Base-by-base conservation (phyloP, 345 rosid species). In the Jatropha curcas region DNA sequence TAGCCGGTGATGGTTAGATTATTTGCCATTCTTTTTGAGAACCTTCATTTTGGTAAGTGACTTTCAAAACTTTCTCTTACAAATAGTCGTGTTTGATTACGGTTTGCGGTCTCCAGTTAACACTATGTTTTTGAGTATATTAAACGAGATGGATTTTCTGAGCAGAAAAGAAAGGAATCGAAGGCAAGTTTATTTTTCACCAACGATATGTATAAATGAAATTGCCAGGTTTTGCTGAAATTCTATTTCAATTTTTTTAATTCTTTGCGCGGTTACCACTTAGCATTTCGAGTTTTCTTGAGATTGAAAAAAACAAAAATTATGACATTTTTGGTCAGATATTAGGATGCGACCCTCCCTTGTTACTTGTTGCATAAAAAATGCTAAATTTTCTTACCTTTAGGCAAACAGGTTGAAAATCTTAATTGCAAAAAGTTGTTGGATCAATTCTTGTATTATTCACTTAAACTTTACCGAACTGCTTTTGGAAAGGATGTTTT, bases 1-100 rank as follows among this genome's bases (percentile, higher is more conserved):
- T n/a, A n/a, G 64, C 94, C 98, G 8, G 87, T 92, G 6, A 85
- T 94, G 75, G 94, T 85, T 72, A 89, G 91, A 77, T 80, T 94
- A 45, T 57, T n/a, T 92, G 52, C 98, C 97, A 51, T 92, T 89
- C 82, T 90, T 94, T 41, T 87, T 92, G n/a, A 0, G 94, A 92
- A 76, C 98, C 97, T 48, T 72, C 89, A 7, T 88, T 92, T 74
- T 45, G 86, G 99, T 92, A 73, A 80, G 94, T 75, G 48, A 25
- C 55, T 66, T 53, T 25, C n/a, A 1, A 14, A 4, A 11, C 62
- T 16, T 4, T 27, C 25, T 31, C 22, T 60, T 19, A 8, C 61
- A 13, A 25, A 25, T 7, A 43, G 4, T 34, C 4, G 28, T 56
- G 0, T 53, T 5, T 27, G 12, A 11, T 37, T n/a, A n/a, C n/a